Base-by-base conservation (phyloP, 345 rosid genomes). In the Eucalyptus guilfoylei region DNA sequence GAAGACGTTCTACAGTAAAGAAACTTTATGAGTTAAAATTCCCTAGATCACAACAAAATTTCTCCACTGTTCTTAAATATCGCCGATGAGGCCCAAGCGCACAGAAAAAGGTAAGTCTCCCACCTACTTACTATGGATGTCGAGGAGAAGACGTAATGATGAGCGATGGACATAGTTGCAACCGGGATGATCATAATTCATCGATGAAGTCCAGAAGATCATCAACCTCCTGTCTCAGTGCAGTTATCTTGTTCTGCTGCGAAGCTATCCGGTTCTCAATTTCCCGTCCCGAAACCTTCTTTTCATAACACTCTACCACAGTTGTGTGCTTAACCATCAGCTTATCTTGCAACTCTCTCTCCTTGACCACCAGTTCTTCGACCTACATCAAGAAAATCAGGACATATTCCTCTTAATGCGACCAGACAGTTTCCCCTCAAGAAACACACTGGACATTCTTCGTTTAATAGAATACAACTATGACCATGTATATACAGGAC, bases 321-420 rank as follows among this genome's bases (percentile, higher is more conserved):
- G 95, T 93, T 5, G 97, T 89, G 92, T 93, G 95, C 87, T 94
- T 92, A 32, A 88, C 90, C 93, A 94, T 93, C 91, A 95, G 90
- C 93, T 93, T 96, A 91, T 97, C 99, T 92, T 96, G 96, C 92
- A 98, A 92, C 86, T 97, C 99, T 90, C 90, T 95, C 93, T 96
- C 99, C 94, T 95, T 98, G 13, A 89, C 93, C 90, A 95, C 94
- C 89, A 98, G 94, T 91, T 96, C 97, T 92, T 95, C 99, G 28
- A 98, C 97, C 99, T 97, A 87, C n/a, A 58, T n/a, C 90, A 14
- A 85, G 50, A 85, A 47, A 21, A 76, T 60, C 50, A 48, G 24
- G 49, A 83, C 90, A 23, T 37, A 24, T 12, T 50, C 88, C 44
- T 49, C 15, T 14, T 52, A 54, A 86, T 86, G 44, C 4, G 4